Evolutionary conservation across 164 flowering plant species (phyloP), one percentile per base, ranked within the genome.

Genomic region (Vitis amurensis): DNA sequence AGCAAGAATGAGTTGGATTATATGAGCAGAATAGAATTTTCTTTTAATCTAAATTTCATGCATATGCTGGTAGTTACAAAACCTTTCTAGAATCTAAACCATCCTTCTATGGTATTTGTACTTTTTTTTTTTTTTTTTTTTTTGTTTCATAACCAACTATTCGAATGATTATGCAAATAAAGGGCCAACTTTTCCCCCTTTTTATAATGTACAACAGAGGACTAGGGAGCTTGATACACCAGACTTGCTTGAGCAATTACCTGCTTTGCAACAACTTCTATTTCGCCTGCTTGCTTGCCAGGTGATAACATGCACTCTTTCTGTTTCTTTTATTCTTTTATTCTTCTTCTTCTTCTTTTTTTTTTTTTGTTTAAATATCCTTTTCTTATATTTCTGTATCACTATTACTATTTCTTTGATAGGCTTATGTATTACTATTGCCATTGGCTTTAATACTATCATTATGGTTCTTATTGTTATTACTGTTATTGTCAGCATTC

Each of bases 191-290:
- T 50, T 50, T 1, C 29, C 3, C 2, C 56, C 31, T 37, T 68
- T 60, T 59, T 30, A 50, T 29, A 23, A 15, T 51, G 51, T 61
- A 13, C 19, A n/a, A 31, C 70, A 71, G 77, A 64, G 55, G 50
- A 70, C 57, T n/a, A 51, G 15, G 61, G 44, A 64, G 6, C 68
- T 72, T 48, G 61, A 62, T 59, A 69, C 62, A 6, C 47, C 68
- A 14, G 71, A 66, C 37, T 61, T 74, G 59, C 66, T 74, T 23
- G 87, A 76, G 59, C 84, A 85, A 29, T 70, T 87, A 70, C 88
- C 89, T 67, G 79, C 80, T 17, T 68, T 87, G 75, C 91, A 87
- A 72, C 79, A 82, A 55, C 86, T 87, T 71, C 81, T 83, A 12
- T 71, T 50, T 71, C 87, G 89, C 53, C 82, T 85, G 71, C 80